A percentile compares a stretch with the other conserved stretches of the same genome.
These are phyloP conservation scores for Stephanodiscus triporus DNA, from an alignment of 108 stramenopile species.

Conservation along the genomic window DNA sequence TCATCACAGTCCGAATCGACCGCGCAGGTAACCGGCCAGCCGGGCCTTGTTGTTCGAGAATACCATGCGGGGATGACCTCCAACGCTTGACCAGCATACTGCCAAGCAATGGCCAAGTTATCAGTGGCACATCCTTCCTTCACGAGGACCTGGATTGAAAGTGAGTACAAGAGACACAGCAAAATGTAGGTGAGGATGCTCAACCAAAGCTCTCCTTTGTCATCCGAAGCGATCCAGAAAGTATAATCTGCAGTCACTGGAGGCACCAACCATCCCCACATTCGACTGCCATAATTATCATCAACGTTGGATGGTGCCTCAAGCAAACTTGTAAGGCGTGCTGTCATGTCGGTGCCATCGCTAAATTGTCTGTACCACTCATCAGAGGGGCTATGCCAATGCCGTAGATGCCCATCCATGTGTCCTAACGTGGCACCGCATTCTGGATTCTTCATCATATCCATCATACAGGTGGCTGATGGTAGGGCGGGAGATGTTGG, in stretches of 20 bases:
- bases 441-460: too few species aligned
- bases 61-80: neutral
- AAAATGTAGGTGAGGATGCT: too few species aligned
- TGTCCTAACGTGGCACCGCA: conserved; percentile 14
- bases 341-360: conserved; percentile 3
- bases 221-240: too few species aligned
- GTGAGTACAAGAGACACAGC: too few species aligned
- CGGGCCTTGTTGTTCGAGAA: neutral
- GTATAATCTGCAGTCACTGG: too few species aligned
- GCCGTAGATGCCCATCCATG: conserved; percentile 10
- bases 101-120: too few species aligned
- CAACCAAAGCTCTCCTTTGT: conserved; percentile 16
- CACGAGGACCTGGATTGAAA: too few species aligned
- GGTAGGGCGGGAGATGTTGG: too few species aligned
- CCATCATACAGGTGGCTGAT: too few species aligned
- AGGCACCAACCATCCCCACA: too few species aligned
- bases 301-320: conserved; percentile 15
- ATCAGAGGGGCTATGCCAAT: conserved; percentile 1
- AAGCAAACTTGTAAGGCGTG: neutral
- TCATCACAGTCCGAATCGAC: neutral
- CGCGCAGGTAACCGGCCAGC: neutral
- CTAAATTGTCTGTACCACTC: conserved; percentile 10
- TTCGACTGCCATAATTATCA: too few species aligned
- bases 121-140: too few species aligned
- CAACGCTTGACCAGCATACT: neutral